Conservation (phyloP, 139 green algal genomes). For the Pseudopediastrum boryanum region DNA sequence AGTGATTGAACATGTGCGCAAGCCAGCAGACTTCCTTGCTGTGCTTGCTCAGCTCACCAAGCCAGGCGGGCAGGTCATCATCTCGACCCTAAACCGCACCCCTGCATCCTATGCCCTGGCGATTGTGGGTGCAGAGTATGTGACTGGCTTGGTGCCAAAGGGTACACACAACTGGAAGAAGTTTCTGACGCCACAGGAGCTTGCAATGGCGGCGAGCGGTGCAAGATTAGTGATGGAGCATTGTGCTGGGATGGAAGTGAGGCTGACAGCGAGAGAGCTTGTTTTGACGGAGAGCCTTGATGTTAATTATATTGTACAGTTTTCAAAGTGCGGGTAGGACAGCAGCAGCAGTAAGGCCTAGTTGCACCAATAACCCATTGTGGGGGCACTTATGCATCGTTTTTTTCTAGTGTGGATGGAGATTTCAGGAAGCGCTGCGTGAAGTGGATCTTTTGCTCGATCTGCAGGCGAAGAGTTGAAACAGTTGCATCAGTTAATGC, state of each 20-base stretch:
- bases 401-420: too few species aligned
- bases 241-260: constrained; percentile 71
- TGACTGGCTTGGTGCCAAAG: constrained; percentile 68
- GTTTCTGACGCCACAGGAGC: constrained; percentile 93
- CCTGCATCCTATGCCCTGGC: constrained; percentile 75
- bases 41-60: constrained; percentile 46
- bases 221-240: constrained; percentile 40
- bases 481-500: too few species aligned
- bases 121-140: constrained; percentile 85
- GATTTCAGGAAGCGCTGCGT: too few species aligned
- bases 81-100: constrained; percentile 93
- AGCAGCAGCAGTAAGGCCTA: neutral
- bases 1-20: constrained; percentile 63
- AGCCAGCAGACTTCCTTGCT: constrained; percentile 51
- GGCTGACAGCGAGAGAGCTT: constrained; percentile 38
- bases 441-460: too few species aligned
- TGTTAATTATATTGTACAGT: constrained; percentile 77
- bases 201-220: constrained; percentile 59
- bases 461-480: too few species aligned
- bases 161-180: constrained; percentile 88
- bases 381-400: too few species aligned
- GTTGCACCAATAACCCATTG: too few species aligned
- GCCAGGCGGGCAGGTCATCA: constrained; percentile 57
- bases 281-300: constrained; percentile 52
- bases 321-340: neutral